Evolutionary conservation across 2,329 filamentous ascomycete genomes (phyloP), one percentile per base, ranked within the genome.

Genomic region (Pseudogymnoascus sp.): DNA sequence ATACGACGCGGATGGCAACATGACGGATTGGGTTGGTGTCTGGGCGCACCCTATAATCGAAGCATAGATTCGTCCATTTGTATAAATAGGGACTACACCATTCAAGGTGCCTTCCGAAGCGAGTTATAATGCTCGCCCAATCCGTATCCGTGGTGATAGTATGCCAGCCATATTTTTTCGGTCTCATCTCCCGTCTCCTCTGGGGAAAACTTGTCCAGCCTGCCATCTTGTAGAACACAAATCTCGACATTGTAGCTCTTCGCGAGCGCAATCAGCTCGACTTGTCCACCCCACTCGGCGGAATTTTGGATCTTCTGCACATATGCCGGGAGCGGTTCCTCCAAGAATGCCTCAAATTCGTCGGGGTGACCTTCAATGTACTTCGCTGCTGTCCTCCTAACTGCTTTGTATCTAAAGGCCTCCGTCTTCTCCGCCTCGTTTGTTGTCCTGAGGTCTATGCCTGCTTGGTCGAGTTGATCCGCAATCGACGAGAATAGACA

Each of bases 71-170:
- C 28, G 47, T 32, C 47, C n/a, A 34, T 54, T 14, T 54, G 28
- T 54, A 54, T n/a, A 12, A 54, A 54, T 54, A 20, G 20, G 28
- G 9, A 28, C n/a, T 4, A 41, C n/a, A 34, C 28, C n/a, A 54
- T 32, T 71, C 65, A 71, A 60, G 67, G 63, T 60, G 62, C 62
- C 62, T 66, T 82, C 67, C 83, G 74, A 71, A 99, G 75, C 60
- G 92, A 96, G 72, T 99, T 99, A 75, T 99, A 99, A 76, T 99
- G 94, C 77, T 97, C 94, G 11, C 94, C 94, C 58, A 99, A 77
- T 1, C 93, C 93, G 73, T 95, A 97, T 57, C 90, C 90, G 76
- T 97, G 91, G 68, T 89, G 82, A 74, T 97, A 97, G 74, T 97
- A 99, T 35, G 91, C 93, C 74, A 99, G 74, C 93, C 94, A 97